Base-by-base conservation (phyloP, 176 grass and related monocot species). In the Stipa capillata region DNA sequence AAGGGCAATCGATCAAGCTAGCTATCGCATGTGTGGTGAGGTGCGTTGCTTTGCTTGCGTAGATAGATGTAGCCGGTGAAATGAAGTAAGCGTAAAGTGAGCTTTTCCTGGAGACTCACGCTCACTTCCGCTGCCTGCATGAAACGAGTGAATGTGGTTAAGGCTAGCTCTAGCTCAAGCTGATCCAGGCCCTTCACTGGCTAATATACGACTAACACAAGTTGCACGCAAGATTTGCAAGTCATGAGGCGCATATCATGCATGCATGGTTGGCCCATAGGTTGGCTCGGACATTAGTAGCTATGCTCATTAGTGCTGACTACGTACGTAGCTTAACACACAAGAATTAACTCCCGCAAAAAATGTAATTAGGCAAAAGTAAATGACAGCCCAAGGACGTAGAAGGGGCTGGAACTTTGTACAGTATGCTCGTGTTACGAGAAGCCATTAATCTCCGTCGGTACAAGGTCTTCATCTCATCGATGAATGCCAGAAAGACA, bases 11-110 rank as follows among this genome's bases (percentile, higher is more conserved):
- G 13, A 25, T 20, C 24, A 8, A 68, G 13, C 47, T 12, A 27
- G 3, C 72, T 8, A 16, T 78, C 18, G 20, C 13, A 42, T 7
- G 1, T 13, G 17, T 0, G 35, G 16, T 4, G 28, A 16, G 51
- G 51, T n/a, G n/a, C n/a, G n/a, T n/a, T n/a, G n/a, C n/a, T n/a
- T n/a, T n/a, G n/a, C n/a, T n/a, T n/a, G n/a, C n/a, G n/a, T n/a
- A n/a, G n/a, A n/a, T n/a, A n/a, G n/a, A n/a, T n/a, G n/a, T n/a
- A n/a, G n/a, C n/a, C n/a, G n/a, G n/a, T n/a, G n/a, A n/a, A 58
- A 78, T 78, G 52, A 60, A 79, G 83, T 52, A 41, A 71, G 54
- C 83, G 54, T 85, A 52, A 85, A 85, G 83, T 9, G 65, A 85
- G 18, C 49, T n/a, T 76, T 48, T 69, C 49, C 60, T 52, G 20